phyloP scores from a whole-genome alignment of 352 stramenopile genomes.

The Halophytophthora polymorphica region DNA sequence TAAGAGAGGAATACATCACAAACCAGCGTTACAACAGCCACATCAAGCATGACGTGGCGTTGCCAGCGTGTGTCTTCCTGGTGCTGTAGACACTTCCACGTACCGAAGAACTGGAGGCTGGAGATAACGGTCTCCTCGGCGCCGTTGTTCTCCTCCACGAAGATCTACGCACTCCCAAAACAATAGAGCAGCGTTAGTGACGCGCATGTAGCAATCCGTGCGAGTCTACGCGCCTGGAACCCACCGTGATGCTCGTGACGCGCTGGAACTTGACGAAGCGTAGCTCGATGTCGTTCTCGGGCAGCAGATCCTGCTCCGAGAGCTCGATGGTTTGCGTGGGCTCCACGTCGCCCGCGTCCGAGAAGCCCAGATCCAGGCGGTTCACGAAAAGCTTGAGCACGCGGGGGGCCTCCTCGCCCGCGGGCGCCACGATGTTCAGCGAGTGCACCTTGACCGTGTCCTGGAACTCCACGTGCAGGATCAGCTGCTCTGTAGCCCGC shows the following conservation, averaged over 20 bases:
- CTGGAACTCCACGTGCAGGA: constrained; percentile 83
- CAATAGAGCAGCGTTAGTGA: background rate
- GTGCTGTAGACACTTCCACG: background rate
- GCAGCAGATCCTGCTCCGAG: constrained; percentile 39
- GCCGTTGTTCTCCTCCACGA: constrained; percentile 79
- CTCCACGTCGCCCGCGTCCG: constrained; percentile 62
- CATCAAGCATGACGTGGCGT: background rate
- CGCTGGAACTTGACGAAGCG: constrained; percentile 84
- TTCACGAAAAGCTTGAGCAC: constrained; percentile 75
- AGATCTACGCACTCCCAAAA: constrained; percentile 32
- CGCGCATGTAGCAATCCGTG: background rate
- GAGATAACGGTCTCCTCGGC: constrained; percentile 59
- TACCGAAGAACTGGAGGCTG: constrained; percentile 67
- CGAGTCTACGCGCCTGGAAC: background rate
- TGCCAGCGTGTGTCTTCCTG: no score
- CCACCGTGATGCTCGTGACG: constrained; percentile 64
- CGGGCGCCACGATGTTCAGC: constrained; percentile 52
- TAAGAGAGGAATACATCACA: constrained; percentile 10
- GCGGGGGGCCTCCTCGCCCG: constrained; percentile 51
- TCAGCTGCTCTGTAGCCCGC: constrained; percentile 56
- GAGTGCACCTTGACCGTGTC: constrained; percentile 79
- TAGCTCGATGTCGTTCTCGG: constrained; percentile 63
- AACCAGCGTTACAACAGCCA: background rate
- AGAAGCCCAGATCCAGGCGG: constrained; percentile 70
- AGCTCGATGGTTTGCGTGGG: constrained; percentile 74